Conservation (phyloP, 192 early-diverging fungal species). For the Backusella australiensis region DNA sequence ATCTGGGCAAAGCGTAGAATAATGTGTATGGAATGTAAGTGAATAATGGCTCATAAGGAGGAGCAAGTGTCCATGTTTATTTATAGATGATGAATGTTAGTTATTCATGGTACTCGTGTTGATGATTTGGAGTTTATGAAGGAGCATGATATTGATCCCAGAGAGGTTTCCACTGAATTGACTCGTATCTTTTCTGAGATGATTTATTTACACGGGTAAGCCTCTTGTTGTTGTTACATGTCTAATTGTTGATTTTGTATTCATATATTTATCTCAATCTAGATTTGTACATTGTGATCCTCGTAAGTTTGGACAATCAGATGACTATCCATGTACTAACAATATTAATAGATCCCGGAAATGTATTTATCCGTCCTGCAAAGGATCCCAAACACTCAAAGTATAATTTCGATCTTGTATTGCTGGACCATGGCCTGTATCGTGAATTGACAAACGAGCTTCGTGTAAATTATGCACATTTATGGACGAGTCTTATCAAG, state of each 20-base stretch:
- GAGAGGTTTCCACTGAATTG: slow-evolving; percentile 72
- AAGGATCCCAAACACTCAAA: slow-evolving; percentile 42
- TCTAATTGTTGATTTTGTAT: too few relatives aligned
- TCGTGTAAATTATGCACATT: slow-evolving; percentile 80
- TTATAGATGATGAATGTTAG: not conserved
- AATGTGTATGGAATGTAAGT: slow-evolving; percentile 84
- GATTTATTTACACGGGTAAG: slow-evolving; percentile 79
- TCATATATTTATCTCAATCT: not conserved
- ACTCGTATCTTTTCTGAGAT: slow-evolving; percentile 81
- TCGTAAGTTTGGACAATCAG: slow-evolving; percentile 36
- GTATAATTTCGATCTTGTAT: slow-evolving; percentile 85
- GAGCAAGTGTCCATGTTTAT: not conserved
- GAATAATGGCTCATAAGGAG: too few relatives aligned
- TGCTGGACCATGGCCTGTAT: slow-evolving; percentile 91
- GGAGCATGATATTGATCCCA: slow-evolving; percentile 70
- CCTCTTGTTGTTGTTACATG: not conserved
- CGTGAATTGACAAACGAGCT: slow-evolving; percentile 68
- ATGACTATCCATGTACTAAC: not conserved
- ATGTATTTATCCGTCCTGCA: slow-evolving; percentile 69
- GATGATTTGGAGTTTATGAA: slow-evolving; percentile 74
- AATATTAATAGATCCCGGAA: slow-evolving; percentile 67
- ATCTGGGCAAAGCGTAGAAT: slow-evolving; percentile 74
- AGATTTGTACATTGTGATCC: slow-evolving; percentile 88
- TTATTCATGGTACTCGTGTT: slow-evolving; percentile 65
- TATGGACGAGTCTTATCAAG: slow-evolving; percentile 82